Percentiles rank a stretch among this genome's conserved stretches.
phyloP scores from a whole-genome alignment of 306 rosid genomes.

The Vigna radiata region DNA sequence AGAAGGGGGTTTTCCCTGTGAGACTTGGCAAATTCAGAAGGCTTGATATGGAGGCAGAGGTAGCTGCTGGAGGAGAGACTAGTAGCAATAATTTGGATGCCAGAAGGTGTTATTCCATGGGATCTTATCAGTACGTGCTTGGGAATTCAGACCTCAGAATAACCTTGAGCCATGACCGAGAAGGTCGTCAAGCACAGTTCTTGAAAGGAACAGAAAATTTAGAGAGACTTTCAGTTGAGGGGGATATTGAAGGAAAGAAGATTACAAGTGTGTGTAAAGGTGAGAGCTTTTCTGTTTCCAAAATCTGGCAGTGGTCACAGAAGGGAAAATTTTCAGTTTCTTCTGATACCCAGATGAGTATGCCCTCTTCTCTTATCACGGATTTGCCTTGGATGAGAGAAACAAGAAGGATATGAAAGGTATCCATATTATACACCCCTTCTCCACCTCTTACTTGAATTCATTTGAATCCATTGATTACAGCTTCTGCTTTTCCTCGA shows the following conservation, averaged over 20 bases:
- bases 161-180: slow-evolving; percentile 51
- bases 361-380: slow-evolving; percentile 66
- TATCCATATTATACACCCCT: slow-evolving; percentile 24
- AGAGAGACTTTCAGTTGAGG: slow-evolving; percentile 47
- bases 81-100: slow-evolving; percentile 86
- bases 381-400: slow-evolving; percentile 82
- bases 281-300: slow-evolving; percentile 86
- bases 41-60: slow-evolving; percentile 56
- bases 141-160: slow-evolving; percentile 64
- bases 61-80: slow-evolving; percentile 65
- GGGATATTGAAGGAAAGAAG: slow-evolving; percentile 75
- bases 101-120: slow-evolving; percentile 88
- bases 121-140: slow-evolving; percentile 85
- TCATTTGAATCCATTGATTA: neutral
- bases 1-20: slow-evolving; percentile 74
- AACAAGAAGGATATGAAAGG: slow-evolving; percentile 56
- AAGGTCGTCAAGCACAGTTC: slow-evolving; percentile 31
- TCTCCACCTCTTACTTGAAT: neutral
- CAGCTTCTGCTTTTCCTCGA: neutral
- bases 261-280: slow-evolving; percentile 69
- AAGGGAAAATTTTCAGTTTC: slow-evolving; percentile 69
- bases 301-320: slow-evolving; percentile 86
- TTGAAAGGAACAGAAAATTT: slow-evolving; percentile 48
- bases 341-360: slow-evolving; percentile 55
- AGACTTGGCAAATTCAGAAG: slow-evolving; percentile 80